phyloP scores from a whole-genome alignment of 2,329 filamentous ascomycete genomes.

The Penicillium sp. region DNA sequence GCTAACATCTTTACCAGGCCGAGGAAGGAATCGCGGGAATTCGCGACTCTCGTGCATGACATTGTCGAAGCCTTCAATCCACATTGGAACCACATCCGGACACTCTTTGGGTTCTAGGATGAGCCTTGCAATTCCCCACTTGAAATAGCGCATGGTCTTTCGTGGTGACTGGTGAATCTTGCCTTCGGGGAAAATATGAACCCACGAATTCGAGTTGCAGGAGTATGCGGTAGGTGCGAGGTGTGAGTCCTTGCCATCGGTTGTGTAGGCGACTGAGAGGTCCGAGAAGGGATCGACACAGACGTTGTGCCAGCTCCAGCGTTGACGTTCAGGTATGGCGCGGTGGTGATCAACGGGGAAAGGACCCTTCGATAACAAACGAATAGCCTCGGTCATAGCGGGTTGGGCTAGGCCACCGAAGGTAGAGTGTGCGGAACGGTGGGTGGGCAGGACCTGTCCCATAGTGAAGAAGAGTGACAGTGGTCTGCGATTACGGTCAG shows the following conservation, averaged over 20 bases:
- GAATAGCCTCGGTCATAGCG: constrained; percentile 80
- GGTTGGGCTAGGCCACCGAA: constrained; percentile 87
- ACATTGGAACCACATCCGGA: constrained; percentile 89
- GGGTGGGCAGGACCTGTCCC: constrained; percentile 87
- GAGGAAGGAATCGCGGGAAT: constrained; percentile 79
- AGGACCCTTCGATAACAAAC: constrained; percentile 72
- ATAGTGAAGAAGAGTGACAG: constrained; percentile 78
- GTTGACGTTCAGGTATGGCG: constrained; percentile 35
- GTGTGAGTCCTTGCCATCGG: constrained; percentile 51
- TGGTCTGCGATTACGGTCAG: constrained; percentile 49
- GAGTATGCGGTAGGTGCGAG: constrained; percentile 70
- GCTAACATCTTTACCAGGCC: constrained; percentile 65
- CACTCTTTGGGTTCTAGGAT: constrained; percentile 86
- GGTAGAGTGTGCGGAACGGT: constrained; percentile 74
- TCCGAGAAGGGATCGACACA: constrained; percentile 51
- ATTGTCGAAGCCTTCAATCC: constrained; percentile 83
- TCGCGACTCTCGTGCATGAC: constrained; percentile 82
- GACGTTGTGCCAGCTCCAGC: constrained; percentile 43
- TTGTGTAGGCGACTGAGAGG: constrained; percentile 42
- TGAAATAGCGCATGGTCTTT: constrained; percentile 89
- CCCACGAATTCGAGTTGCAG: constrained; percentile 72
- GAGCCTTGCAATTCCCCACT: constrained; percentile 90
- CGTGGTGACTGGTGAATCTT: constrained; percentile 84
- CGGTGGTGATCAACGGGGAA: constrained; percentile 51
- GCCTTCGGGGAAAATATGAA: constrained; percentile 95